Evolutionary conservation across 2,329 filamentous ascomycete genomes (phyloP), one percentile per base, ranked within the genome.

Genomic region (Diaporthe capsici): DNA sequence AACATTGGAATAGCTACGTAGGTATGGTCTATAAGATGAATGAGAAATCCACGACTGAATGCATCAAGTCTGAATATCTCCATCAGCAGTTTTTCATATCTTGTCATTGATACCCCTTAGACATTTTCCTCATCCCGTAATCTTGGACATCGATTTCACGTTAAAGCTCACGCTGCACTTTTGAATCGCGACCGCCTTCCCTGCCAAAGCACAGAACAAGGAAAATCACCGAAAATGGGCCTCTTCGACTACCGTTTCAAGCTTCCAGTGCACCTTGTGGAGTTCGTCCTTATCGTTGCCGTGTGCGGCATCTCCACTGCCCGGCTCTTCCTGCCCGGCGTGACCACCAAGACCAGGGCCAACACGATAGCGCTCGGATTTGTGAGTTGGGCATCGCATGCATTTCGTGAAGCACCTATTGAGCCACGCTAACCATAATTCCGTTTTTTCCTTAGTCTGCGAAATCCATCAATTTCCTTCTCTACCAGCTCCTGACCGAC

Each of bases 401-500:
- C 13, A 15, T 47, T 28, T 28, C 13, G 6, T 28, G 13, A 44
- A 2, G 5, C 12, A 31, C 25, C 2, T 37, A 34, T 3, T 25
- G 44, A n/a, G 8, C 20, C 6, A 42, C 2, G 25, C 31, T 39
- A n/a, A 72, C 22, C 5, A 12, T 6, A 31, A 6, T 31, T 31
- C 4, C 31, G 4, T 31, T 31, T 31, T 31, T 31, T 31, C 31
- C 31, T 31, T 31, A 31, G 82, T 78, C 78, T 51, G 80, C 81
- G 39, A 87, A 87, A 79, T 85, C 84, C 1, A 78, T 87, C 34
- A 75, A 85, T 57, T 80, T 87, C 72, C 81, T 87, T 75, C 58
- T 76, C 12, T 87, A 87, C 76, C 83, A 86, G 74, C 76, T 87
- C 60, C 77, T 85, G 2, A 83, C 83, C 37, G 82, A 84, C 55